Evolutionary conservation across 176 grass and related monocot species (phyloP).

Genomic region (Urochloa ruziziensis): DNA sequence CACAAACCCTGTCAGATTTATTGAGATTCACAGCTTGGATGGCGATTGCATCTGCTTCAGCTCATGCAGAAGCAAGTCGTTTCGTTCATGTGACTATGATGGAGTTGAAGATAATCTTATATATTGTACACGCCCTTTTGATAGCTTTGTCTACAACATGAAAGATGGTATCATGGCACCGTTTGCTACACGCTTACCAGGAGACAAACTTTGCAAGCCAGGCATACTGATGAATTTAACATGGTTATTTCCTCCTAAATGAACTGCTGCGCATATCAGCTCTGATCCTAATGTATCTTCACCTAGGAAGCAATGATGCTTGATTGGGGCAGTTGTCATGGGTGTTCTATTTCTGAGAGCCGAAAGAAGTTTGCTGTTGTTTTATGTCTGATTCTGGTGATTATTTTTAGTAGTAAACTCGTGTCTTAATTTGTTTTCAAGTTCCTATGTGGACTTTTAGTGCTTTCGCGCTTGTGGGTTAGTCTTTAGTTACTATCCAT

Average conservation of each 20-base stretch:
- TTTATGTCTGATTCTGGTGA: not conserved
- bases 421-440: not conserved
- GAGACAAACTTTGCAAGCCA: not conserved
- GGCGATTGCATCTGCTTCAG: conserved; percentile 43
- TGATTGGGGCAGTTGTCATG: not conserved
- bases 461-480: not conserved
- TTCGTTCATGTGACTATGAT: not conserved
- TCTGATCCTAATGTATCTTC: not conserved
- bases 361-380: not conserved
- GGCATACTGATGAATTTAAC: not conserved
- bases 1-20: not conserved
- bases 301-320: not conserved
- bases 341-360: not conserved
- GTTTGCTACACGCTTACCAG: not conserved
- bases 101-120: conserved; percentile 22
- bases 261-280: not conserved
- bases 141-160: conserved; percentile 30
- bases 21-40: conserved; percentile 28
- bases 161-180: not conserved
- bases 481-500: too few species aligned
- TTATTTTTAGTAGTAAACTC: not conserved
- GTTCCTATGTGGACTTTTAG: not conserved
- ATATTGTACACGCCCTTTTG: not conserved
- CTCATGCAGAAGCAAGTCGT: conserved; percentile 28
- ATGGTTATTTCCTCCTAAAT: conserved; percentile 5